Percentiles rank a stretch among this genome's conserved stretches.
phyloP scores from a whole-genome alignment of 1,284 basidiomycete genomes.

The Schizophyllum amplum region DNA sequence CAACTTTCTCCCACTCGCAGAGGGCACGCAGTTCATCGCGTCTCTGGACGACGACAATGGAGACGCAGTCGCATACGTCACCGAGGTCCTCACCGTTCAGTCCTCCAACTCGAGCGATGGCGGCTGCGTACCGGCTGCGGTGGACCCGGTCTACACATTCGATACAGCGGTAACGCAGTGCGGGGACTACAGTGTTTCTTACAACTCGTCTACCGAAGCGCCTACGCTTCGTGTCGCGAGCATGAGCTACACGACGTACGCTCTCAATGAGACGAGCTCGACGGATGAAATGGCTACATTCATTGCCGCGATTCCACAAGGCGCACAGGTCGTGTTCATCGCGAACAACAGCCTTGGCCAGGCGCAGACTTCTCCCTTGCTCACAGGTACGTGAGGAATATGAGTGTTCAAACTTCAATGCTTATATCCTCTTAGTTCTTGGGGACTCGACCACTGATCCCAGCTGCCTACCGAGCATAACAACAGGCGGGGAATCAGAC shows the following conservation, averaged over 20 bases:
- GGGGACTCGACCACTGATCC: no score
- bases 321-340: slow-evolving; percentile 33
- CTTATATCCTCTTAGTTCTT: no score
- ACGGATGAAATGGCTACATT: slow-evolving; percentile 31
- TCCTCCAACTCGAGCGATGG: slow-evolving; percentile 37
- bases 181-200: slow-evolving; percentile 37
- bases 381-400: slow-evolving; percentile 28
- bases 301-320: slow-evolving; percentile 30
- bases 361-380: slow-evolving; percentile 25
- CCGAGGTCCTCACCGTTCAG: slow-evolving; percentile 32
- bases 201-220: slow-evolving; percentile 25
- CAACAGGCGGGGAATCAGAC: slow-evolving; percentile 16
- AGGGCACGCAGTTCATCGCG: slow-evolving; percentile 43
- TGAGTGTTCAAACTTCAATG: slow-evolving; percentile 10
- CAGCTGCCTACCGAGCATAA: not conserved
- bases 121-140: slow-evolving; percentile 12
- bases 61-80: slow-evolving; percentile 40
- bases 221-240: slow-evolving; percentile 5
- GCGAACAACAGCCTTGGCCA: slow-evolving; percentile 24
- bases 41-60: slow-evolving; percentile 42
- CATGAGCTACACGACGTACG: no score
- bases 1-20: slow-evolving; percentile 43
- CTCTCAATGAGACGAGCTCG: no score
- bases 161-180: slow-evolving; percentile 36
- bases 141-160: slow-evolving; percentile 21